phyloP scores from a whole-genome alignment of 2,329 filamentous ascomycete genomes.

The Thelonectria discophora region DNA sequence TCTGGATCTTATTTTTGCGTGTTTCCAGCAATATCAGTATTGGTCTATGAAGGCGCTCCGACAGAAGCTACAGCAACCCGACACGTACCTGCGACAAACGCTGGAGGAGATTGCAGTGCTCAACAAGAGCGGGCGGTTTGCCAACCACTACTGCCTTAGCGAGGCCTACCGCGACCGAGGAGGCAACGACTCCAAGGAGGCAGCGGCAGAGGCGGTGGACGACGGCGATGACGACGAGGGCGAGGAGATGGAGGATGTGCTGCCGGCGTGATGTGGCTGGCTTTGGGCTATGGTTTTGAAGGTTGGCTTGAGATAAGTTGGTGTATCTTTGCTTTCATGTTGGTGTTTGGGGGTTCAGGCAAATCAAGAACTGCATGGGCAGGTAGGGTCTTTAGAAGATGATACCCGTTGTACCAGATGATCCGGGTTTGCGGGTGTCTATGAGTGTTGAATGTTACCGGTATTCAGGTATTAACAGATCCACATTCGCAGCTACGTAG shows the following conservation, averaged over 20 bases:
- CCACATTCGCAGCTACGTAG: slow-evolving; percentile 17
- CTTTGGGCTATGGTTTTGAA: neutral
- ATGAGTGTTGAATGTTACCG: too few relatives aligned
- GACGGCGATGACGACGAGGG: slow-evolving; percentile 74
- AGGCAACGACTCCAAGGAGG: slow-evolving; percentile 59
- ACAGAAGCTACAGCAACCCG: slow-evolving; percentile 81
- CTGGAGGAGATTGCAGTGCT: slow-evolving; percentile 84
- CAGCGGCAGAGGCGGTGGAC: slow-evolving; percentile 64
- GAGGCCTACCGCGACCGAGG: slow-evolving; percentile 58
- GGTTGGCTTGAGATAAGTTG: slow-evolving; percentile 6
- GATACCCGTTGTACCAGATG: slow-evolving; percentile 40
- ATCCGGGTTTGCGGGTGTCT: neutral
- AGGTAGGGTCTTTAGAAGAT: slow-evolving; percentile 38
- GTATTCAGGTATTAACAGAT: neutral
- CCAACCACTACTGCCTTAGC: slow-evolving; percentile 85
- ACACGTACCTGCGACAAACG: slow-evolving; percentile 88
- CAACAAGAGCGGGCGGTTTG: slow-evolving; percentile 84
- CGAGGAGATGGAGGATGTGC: slow-evolving; percentile 83
- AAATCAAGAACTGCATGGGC: slow-evolving; percentile 11
- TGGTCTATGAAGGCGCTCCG: slow-evolving; percentile 94
- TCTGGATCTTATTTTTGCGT: slow-evolving; percentile 82
- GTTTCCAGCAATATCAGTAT: slow-evolving; percentile 87
- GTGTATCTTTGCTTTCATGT: slow-evolving; percentile 16
- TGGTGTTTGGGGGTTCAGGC: slow-evolving; percentile 21
- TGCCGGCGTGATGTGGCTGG: slow-evolving; percentile 40